Evolutionary conservation across 129 eudicot species (phyloP).

Genomic region (Flaveria robusta): DNA sequence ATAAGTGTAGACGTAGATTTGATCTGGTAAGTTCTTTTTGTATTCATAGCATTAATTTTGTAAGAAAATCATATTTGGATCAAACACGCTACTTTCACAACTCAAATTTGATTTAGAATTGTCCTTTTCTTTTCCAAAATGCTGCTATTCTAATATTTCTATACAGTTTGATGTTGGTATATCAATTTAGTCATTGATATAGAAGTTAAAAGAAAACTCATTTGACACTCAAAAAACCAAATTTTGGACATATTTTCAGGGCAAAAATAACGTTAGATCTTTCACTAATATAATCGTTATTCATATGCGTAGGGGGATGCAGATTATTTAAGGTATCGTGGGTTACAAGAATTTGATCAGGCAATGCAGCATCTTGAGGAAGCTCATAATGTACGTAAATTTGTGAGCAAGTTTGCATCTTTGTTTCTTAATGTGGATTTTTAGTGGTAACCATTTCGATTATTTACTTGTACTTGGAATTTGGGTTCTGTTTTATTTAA

Average conservation of each 20-base stretch:
- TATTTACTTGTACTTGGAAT: conserved; percentile 1
- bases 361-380: conserved; percentile 99
- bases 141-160: not conserved
- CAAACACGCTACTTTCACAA: conserved; percentile 8
- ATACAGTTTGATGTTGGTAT: not conserved
- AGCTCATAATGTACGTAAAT: conserved; percentile 66
- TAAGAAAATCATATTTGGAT: not conserved
- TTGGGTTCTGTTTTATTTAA: not conserved
- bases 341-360: conserved; percentile 93
- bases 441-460: not conserved
- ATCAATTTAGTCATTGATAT: not conserved
- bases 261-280: not conserved
- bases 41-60: not conserved
- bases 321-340: conserved; percentile 75
- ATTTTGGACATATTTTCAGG: not conserved
- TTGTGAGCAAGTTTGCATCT: not conserved
- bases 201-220: not conserved
- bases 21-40: conserved; percentile 62
- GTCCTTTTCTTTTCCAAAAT: not conserved
- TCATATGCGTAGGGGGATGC: conserved; percentile 82
- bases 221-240: not conserved
- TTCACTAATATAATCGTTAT: conserved; percentile 9
- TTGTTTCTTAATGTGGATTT: conserved; percentile 9
- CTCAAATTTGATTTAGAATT: not conserved
- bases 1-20: conserved; percentile 94